Evolutionary conservation across 2,329 filamentous ascomycete genomes (phyloP).

Genomic region (Pseudocercospora cruenta): DNA sequence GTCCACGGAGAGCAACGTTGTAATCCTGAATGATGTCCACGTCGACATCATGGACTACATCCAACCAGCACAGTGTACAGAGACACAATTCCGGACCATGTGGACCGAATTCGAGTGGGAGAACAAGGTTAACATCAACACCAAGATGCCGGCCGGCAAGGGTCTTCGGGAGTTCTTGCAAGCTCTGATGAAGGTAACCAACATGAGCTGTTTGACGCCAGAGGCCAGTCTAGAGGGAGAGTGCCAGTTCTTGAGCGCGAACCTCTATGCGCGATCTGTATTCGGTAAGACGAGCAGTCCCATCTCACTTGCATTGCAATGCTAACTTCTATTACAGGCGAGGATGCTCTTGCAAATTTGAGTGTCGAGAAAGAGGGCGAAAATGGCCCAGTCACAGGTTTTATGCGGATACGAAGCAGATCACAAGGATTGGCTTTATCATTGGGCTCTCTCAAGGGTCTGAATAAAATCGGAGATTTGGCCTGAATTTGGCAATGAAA

Average conservation of each 20-base stretch:
- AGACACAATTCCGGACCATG: constrained; percentile 99
- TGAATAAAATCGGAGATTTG: constrained; percentile 68
- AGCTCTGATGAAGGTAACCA: constrained; percentile 94
- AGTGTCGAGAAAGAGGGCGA: constrained; percentile 98
- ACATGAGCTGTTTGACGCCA: constrained; percentile 97
- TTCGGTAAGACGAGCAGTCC: constrained; percentile 73
- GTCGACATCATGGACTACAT: constrained; percentile 99
- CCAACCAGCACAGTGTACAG: constrained; percentile 91
- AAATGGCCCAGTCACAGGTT: constrained; percentile 91
- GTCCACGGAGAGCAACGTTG: constrained; percentile 91
- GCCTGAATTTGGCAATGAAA: constrained; percentile 5
- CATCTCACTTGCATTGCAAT: not conserved
- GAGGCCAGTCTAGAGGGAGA: constrained; percentile 96
- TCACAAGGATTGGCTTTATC: constrained; percentile 94
- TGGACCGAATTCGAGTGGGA: constrained; percentile 99
- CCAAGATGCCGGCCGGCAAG: constrained; percentile 74
- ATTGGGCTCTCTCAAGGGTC: constrained; percentile 88
- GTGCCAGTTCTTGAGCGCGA: constrained; percentile 96
- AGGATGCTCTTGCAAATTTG: constrained; percentile 96
- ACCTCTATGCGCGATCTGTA: constrained; percentile 92
- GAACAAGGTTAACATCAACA: constrained; percentile 99
- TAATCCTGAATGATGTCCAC: constrained; percentile 96
- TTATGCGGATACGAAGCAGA: constrained; percentile 95
- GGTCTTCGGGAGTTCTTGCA: constrained; percentile 87
- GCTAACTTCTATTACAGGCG: constrained; percentile 62